Evolutionary conservation across 768 basidiomycete species (phyloP), one percentile per base, ranked within the genome.

Genomic region (Tulasnella sp.): DNA sequence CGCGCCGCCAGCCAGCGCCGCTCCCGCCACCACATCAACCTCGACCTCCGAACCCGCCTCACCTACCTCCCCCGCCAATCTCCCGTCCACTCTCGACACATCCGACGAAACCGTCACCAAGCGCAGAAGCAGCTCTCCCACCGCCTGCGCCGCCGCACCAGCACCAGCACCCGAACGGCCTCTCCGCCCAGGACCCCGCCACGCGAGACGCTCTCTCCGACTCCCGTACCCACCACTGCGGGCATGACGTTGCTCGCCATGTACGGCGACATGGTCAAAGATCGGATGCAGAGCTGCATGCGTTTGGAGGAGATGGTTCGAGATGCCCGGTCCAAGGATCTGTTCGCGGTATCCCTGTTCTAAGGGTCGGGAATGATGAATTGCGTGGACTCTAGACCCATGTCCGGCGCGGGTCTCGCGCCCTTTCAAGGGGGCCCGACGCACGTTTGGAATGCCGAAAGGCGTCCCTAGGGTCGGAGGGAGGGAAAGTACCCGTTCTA

Each of bases 211-310:
- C 37, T 37, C 37, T 44, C 37, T 24, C 42, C 72, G 37, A 44
- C 42, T 14, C 34, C 72, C 5, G 72, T n/a, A 5, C 78, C 78
- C 1, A 44, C 40, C 69, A 41, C 78, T 28, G 78, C 34, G 5
- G 64, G 60, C 3, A 73, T 48, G 42, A 44, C 54, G 14, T 69
- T 79, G 14, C 78, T 79, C 41, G 58, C 42, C 58, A 79, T 74
- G 78, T 79, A 79, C 60, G 58, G 44, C 16, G 31, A 41, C 37
- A 79, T 79, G 60, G 50, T 79, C 40, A 50, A 69, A 20, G 72
- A 74, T 31, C 78, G 78, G n/a, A 79, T 79, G 78, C 60, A 79
- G 72, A 72, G 64, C 44, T 79, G 78, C 60, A 79, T 41, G 69
- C 40, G 78, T 5, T 22, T 79, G 28, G 58, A 79, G 69, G 37